Base-by-base conservation (phyloP, 768 basidiomycete species). In the Phylloporus arenicola region DNA sequence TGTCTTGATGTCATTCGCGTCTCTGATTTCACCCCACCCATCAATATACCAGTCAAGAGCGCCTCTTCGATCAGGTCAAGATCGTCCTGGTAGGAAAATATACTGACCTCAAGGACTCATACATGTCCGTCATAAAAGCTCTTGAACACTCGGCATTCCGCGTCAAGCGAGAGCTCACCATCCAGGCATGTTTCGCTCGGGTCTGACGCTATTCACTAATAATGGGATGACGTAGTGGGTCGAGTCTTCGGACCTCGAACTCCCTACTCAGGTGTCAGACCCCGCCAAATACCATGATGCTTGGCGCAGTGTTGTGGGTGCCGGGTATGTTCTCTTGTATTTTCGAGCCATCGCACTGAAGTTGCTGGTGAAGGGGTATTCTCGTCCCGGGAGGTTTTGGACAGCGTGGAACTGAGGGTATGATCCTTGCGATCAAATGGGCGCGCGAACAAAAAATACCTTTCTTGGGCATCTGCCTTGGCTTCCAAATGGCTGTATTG, bases 321-420 rank as follows among this genome's bases (percentile, higher is more conserved):
- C 96, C 20, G 79, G 81, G 92, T 93, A 61, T 43, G 83, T 72
- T 3, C 7, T 31, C 25, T 12, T 52, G 11, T 43, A 9, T 17
- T 29, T 51, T 1, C n/a, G 22, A 33, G 34, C 45, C 46, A 29
- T 42, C 40, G 17, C 17, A 25, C 54, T 65, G 42, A 65, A 13
- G 30, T 34, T 44, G 4, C 13, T 49, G 30, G 44, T 42, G 3
- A 59, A 93, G 92, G 49, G 96, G 95, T 53, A 92, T 99, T 62
- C 89, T 98, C 48, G 92, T 99, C 13, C 95, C 95, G 1, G 96
- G 95, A 44, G 95, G 95, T 11, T 99, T 99, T 64, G 95, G 95
- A 17, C 71, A 76, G 10, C 88, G 95, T 34, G 95, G 95, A 19
- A 92, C 88, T 1, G 94, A 96, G 70, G 95, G 95, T 35, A 97